These are phyloP conservation scores for Rhododendron vialii DNA, from an alignment of 148 eudicot genomes.

Conservation along the genomic window DNA sequence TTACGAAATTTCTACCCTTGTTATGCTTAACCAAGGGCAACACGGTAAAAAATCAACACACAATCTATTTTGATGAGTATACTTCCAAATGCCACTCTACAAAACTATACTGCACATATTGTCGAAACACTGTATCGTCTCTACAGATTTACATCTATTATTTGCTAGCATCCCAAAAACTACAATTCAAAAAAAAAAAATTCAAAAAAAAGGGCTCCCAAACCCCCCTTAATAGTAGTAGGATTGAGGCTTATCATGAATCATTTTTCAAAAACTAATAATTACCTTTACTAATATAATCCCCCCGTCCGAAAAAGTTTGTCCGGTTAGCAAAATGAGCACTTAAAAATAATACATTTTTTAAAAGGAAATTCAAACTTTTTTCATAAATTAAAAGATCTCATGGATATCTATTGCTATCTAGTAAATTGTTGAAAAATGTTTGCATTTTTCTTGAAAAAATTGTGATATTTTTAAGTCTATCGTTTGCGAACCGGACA, in stretches of 20 bases:
- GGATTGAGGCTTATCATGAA: background rate
- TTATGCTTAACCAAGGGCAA: background rate
- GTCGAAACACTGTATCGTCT: background rate
- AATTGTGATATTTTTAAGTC: too few relatives aligned
- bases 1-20: background rate
- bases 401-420: background rate
- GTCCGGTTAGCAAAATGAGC: background rate
- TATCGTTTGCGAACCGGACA: too few relatives aligned
- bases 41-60: background rate
- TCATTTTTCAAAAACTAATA: background rate
- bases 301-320: background rate
- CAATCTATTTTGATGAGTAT: background rate
- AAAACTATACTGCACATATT: background rate
- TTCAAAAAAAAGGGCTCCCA: background rate
- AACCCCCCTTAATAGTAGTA: background rate
- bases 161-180: background rate
- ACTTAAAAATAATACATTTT: background rate
- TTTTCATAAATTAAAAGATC: too few relatives aligned
- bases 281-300: background rate
- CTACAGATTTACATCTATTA: background rate
- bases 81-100: background rate
- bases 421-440: background rate
- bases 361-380: background rate
- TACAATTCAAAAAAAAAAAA: too few relatives aligned
- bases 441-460: too few relatives aligned